Evolutionary conservation across 345 rosid genomes (phyloP), one percentile per base, ranked within the genome.

Genomic region (Mallotus nudiflorus): DNA sequence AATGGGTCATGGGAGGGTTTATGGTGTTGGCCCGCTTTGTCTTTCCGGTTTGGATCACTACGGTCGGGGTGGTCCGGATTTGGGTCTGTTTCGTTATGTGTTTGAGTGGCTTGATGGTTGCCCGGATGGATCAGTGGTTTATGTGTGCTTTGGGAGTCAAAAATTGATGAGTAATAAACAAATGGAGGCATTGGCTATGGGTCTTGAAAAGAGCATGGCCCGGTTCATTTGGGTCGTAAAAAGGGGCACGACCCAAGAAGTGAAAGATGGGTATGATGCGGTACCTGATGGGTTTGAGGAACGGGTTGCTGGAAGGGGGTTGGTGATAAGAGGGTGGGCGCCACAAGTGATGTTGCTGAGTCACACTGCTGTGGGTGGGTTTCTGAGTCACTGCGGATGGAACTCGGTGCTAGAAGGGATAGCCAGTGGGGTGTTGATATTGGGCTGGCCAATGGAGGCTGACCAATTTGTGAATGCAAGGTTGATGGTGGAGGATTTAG

Each of bases 321-420:
- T 61, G 46, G 82, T 86, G 3, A 50, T 80, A 3, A 78, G 63
- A 31, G 89, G 80, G 5, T 91, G 96, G 97, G 90, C 74, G 0
- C 91, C 88, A 4, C 96, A 91, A 72, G 81, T 68, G 56, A 68
- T 6, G 28, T 50, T 88, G 22, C 76, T 91, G 78, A 54, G 62
- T 35, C 97, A 91, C 81, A 54, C 60, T 6, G 88, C 88, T 0
- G 87, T 87, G 6, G 87, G 88, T 14, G 82, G 82, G 67, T 91
- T 89, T 52, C 65, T 91, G 79, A 89, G 85, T 71, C 97, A 88
- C 14, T 86, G 91, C 45, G 90, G 96, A 11, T 91, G 97, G 97
- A 88, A 91, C 84, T 91, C 94, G 37, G 75, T 82, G 66, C 77
- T 81, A 16, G 96, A 91, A 77, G 90, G 79, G n/a, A 29, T 88